Percentiles rank a stretch among this genome's conserved stretches.
phyloP scores from a whole-genome alignment of 2,329 filamentous ascomycete species.

The Cordyceps fumosorosea region DNA sequence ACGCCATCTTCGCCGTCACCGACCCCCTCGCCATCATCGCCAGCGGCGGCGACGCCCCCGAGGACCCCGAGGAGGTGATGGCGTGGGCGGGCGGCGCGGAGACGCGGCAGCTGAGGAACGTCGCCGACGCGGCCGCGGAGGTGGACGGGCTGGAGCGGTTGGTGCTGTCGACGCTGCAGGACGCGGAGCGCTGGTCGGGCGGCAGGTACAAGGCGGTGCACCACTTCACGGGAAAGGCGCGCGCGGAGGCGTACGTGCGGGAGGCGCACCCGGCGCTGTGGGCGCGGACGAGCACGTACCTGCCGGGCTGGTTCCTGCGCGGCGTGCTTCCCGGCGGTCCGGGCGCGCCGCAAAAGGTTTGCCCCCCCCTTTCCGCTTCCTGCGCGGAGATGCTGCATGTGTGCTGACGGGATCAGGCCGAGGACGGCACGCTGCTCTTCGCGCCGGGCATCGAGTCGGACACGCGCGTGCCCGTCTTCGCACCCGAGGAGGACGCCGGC shows the following conservation, averaged over 20 bases:
- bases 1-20: conserved; percentile 24
- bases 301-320: conserved; percentile 17
- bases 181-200: conserved; percentile 29
- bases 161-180: conserved; percentile 30
- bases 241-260: conserved; percentile 23
- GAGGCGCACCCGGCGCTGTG: conserved; percentile 16
- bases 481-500: conserved; percentile 21
- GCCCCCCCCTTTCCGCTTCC: background rate
- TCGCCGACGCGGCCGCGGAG: conserved; percentile 29
- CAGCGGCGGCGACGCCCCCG: conserved; percentile 11
- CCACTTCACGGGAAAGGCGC: conserved; percentile 37
- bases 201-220: conserved; percentile 35
- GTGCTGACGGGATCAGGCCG: conserved; percentile 9
- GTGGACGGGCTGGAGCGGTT: conserved; percentile 28
- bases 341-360: conserved; percentile 11
- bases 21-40: conserved; percentile 21
- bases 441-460: conserved; percentile 13
- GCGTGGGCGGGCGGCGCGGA: conserved; percentile 24
- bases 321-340: conserved; percentile 13
- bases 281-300: conserved; percentile 19
- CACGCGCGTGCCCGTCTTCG: conserved; percentile 20
- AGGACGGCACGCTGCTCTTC: conserved; percentile 19
- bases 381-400: background rate
- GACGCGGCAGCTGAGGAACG: conserved; percentile 28
- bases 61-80: conserved; percentile 15